These are phyloP conservation scores for Miamiensis avidus DNA, from an alignment of 169 alveolate species.

Conservation along the genomic window DNA sequence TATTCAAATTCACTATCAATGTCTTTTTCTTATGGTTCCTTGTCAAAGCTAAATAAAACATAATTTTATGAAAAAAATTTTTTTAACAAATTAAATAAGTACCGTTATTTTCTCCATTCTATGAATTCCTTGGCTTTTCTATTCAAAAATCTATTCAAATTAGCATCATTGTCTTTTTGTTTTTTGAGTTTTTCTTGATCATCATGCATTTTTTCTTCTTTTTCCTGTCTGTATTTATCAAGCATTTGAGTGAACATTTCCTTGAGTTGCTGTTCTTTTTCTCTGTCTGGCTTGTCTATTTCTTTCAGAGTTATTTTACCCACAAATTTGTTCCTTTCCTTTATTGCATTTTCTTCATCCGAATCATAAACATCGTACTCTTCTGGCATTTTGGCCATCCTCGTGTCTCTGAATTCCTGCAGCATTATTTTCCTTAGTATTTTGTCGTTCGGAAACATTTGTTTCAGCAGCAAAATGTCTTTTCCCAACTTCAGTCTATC, in stretches of 20 bases:
- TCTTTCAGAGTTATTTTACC: slow-evolving; percentile 23
- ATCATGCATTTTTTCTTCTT: slow-evolving; percentile 7
- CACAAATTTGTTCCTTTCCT: slow-evolving; percentile 14
- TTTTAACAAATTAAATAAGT: no score
- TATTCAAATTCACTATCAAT: no score
- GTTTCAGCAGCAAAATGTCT: slow-evolving; percentile 5
- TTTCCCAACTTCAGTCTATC: slow-evolving; percentile 29
- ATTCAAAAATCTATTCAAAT: slow-evolving; percentile 1
- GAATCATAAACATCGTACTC: slow-evolving; percentile 30
- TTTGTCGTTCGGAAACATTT: slow-evolving; percentile 41
- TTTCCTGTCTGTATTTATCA: slow-evolving; percentile 9
- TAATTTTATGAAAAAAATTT: no score
- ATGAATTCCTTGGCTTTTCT: slow-evolving; percentile 21
- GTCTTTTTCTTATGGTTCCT: not conserved
- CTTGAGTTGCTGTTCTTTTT: slow-evolving; percentile 10
- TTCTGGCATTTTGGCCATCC: slow-evolving; percentile 30
- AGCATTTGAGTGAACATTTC: slow-evolving; percentile 22
- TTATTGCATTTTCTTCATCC: slow-evolving; percentile 33
- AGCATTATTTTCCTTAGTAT: slow-evolving; percentile 21
- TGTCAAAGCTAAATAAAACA: no score
- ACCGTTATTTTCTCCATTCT: slow-evolving; percentile 20
- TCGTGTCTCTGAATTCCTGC: slow-evolving; percentile 32
- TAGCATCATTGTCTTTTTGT: not conserved
- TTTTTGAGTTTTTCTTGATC: slow-evolving; percentile 1
- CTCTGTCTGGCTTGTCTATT: slow-evolving; percentile 15